Base-by-base conservation (phyloP, 176 grass and related monocot genomes). In the Poa pratensis region DNA sequence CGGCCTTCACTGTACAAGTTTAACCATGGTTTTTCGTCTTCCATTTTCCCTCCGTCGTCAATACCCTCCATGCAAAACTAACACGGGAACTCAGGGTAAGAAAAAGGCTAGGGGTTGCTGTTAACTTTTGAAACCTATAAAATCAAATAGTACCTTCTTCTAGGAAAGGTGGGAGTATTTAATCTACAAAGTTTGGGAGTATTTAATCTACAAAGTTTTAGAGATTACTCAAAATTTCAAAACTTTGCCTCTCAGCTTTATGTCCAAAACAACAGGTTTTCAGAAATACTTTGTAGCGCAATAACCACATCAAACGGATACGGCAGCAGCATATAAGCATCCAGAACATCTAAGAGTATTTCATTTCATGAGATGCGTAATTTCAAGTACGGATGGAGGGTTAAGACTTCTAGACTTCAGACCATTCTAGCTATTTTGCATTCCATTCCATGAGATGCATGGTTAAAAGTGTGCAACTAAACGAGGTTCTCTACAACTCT, bases 341-440 rank as follows among this genome's bases (percentile, higher is more conserved):
- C 20, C 62, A 62, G 43, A 83, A 61, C 72, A 82, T 69, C 50
- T 37, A 65, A 82, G 27, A 19, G 37, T 30, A 82, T 15, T 69
- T 16, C 42, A 55, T 55, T 86, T 19, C 80, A 77, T n/a, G 3
- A 51, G 15, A 51, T 51, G 46, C 51, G 3, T 34, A 28, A 23
- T 67, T 22, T 39, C 50, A 58, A 30, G 51, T 37, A 76, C 17
- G 26, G 32, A 45, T 13, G 9, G 27, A 34, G 43, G 6, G 23
- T 50, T 26, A 50, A 73, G 43, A 73, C 3, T 9, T 68, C 20
- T 48, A 32, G 22, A 4, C 42, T 54, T 10, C 59, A 42, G 66
- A 72, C 27, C 51, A 77, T 51, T 60, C 39, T 20, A 65, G 53
- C 37, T 57, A 19, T 12, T 57, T 9, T 68, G 6, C 40, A 54